Conservation (phyloP, 768 basidiomycete species). For the Pulveroboletus sp. region DNA sequence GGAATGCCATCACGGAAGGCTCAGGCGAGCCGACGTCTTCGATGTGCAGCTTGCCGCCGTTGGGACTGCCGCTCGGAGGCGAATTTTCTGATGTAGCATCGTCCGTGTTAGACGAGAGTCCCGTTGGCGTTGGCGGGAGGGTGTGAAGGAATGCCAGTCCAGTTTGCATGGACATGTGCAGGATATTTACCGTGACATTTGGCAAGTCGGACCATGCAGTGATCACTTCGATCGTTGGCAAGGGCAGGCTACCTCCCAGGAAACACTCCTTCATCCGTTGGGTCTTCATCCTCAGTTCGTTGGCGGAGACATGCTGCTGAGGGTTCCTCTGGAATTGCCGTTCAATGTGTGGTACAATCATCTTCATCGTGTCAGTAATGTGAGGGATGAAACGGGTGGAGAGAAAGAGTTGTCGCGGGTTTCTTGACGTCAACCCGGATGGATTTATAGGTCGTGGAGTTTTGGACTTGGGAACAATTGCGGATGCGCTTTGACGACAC, state of each 20-base stretch:
- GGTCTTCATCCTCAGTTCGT: conserved; percentile 13
- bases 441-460: conserved; percentile 17
- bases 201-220: conserved; percentile 26
- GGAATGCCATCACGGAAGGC: conserved; percentile 1
- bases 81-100: neutral
- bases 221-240: conserved; percentile 12
- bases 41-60: conserved; percentile 1
- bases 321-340: conserved; percentile 13
- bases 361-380: conserved; percentile 4
- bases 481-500: conserved; percentile 24
- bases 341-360: conserved; percentile 1
- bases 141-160: conserved; percentile 1
- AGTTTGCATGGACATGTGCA: conserved; percentile 8
- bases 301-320: conserved; percentile 4
- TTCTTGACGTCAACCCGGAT: neutral
- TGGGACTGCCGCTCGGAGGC: neutral
- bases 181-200: conserved; percentile 14
- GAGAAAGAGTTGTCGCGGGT: neutral
- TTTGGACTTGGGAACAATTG: conserved; percentile 25
- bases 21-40: neutral
- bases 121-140: conserved; percentile 21
- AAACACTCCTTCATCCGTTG: conserved; percentile 21
- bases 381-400: neutral
- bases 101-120: conserved; percentile 1
- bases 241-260: conserved; percentile 9